Conservation (phyloP, 257 asterid species). For the Scutellaria minor region DNA sequence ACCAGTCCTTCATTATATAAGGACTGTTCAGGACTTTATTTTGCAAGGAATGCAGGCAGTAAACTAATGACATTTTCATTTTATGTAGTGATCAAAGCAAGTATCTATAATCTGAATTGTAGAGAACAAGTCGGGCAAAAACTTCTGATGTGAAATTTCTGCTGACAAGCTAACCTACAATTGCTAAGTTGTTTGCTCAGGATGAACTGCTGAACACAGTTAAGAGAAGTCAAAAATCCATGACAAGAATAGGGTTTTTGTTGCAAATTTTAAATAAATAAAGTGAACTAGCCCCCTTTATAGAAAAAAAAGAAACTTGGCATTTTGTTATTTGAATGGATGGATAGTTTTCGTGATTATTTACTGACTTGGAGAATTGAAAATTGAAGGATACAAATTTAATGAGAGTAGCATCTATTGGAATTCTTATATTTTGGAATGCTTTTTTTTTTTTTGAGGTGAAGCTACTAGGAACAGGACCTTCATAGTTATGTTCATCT, state of each 20-base stretch:
- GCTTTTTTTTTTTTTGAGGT: not conserved
- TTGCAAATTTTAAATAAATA: not conserved
- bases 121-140: not conserved
- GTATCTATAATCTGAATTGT: slow-evolving; percentile 9
- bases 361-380: not conserved
- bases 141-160: slow-evolving; percentile 10
- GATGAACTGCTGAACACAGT: slow-evolving; percentile 4
- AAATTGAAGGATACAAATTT: slow-evolving; percentile 19
- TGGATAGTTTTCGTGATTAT: not conserved
- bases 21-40: not conserved
- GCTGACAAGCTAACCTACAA: not conserved
- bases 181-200: not conserved
- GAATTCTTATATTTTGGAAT: slow-evolving; percentile 18
- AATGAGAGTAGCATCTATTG: slow-evolving; percentile 3
- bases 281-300: slow-evolving; percentile 12
- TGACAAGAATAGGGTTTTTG: not conserved
- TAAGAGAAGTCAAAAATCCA: not conserved
- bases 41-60: slow-evolving; percentile 8
- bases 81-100: not conserved
- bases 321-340: not conserved
- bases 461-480: not conserved
- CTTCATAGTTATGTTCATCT: slow-evolving; percentile 12
- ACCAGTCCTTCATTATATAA: not conserved
- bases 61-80: not conserved
- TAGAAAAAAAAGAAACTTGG: slow-evolving; percentile 1